A percentile compares a stretch with the other conserved stretches of the same genome.
Conservation (phyloP, 2,329 filamentous ascomycete genomes). For the Pestalotiopsis fici region DNA sequence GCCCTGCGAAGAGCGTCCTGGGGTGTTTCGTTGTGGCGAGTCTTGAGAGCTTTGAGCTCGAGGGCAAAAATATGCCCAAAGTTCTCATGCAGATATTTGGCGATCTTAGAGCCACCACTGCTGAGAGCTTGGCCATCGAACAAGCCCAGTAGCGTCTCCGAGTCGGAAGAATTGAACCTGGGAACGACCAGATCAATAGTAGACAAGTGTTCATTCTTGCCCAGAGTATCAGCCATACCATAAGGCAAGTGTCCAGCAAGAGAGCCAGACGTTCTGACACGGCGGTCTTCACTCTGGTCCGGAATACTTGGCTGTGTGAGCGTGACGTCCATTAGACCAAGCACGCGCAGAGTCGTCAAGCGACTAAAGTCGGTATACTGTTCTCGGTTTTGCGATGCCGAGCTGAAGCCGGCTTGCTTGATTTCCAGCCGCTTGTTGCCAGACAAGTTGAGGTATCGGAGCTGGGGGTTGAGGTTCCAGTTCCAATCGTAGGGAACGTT, state of each 20-base stretch:
- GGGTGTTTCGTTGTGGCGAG: constrained; percentile 70
- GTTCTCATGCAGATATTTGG: constrained; percentile 95
- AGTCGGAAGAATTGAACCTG: constrained; percentile 84
- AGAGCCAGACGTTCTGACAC: constrained; percentile 96
- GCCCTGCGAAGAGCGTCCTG: constrained; percentile 82
- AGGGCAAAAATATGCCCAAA: constrained; percentile 83
- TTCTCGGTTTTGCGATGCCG: constrained; percentile 59
- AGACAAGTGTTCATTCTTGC: constrained; percentile 90
- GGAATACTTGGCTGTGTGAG: constrained; percentile 91
- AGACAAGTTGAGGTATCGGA: constrained; percentile 93
- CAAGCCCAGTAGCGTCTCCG: constrained; percentile 88
- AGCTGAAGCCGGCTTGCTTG: constrained; percentile 62
- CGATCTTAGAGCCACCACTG: constrained; percentile 89
- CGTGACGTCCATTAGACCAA: constrained; percentile 97
- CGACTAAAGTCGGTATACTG: constrained; percentile 88
- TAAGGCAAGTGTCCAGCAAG: constrained; percentile 88
- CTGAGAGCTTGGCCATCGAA: constrained; percentile 94
- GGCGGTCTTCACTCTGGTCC: constrained; percentile 91
- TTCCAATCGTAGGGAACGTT: constrained; percentile 99
- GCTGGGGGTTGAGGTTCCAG: constrained; percentile 96
- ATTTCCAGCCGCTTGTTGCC: constrained; percentile 97
- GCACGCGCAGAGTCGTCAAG: constrained; percentile 77
- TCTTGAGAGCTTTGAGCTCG: constrained; percentile 76
- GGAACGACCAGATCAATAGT: constrained; percentile 96
- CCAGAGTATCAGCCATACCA: constrained; percentile 95